Percentiles rank a stretch among this genome's conserved stretches.
These are phyloP conservation scores for Cutaneotrichosporon daszewskae DNA, from an alignment of 1,284 basidiomycete species.

Conservation along the genomic window DNA sequence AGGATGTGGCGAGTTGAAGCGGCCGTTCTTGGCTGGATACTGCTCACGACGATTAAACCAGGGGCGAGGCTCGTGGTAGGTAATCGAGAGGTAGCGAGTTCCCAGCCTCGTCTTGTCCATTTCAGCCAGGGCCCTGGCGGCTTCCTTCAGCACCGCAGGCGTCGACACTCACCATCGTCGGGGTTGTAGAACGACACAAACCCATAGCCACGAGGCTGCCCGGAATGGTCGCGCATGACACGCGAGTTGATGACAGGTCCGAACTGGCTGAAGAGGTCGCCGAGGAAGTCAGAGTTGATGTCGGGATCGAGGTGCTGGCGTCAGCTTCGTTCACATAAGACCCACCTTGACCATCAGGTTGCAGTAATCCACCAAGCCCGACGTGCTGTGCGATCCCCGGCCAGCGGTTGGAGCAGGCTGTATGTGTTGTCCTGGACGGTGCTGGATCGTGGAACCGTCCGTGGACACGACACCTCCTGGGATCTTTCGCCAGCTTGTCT, in stretches of 20 bases:
- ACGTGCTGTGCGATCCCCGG: conserved; percentile 69
- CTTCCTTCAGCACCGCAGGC: conserved; percentile 10
- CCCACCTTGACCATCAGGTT: conserved; percentile 61
- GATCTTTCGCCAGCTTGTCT: conserved; percentile 6
- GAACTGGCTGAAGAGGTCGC: conserved; percentile 67
- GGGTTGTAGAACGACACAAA: conserved; percentile 85
- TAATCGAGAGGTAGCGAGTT: conserved; percentile 21
- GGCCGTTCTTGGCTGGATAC: background rate
- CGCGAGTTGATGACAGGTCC: conserved; percentile 84
- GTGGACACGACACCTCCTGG: conserved; percentile 24
- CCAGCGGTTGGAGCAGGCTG: conserved; percentile 47
- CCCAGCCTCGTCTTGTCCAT: conserved; percentile 31
- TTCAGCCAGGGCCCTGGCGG: conserved; percentile 21
- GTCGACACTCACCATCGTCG: conserved; percentile 61
- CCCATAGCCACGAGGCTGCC: conserved; percentile 85
- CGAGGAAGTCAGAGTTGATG: conserved; percentile 75
- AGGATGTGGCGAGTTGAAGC: background rate
- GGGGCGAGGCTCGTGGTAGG: conserved; percentile 29
- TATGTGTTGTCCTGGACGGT: conserved; percentile 67
- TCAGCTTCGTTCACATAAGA: background rate
- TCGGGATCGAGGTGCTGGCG: conserved; percentile 79
- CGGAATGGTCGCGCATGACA: conserved; percentile 83
- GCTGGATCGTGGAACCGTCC: conserved; percentile 53
- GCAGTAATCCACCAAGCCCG: conserved; percentile 82
- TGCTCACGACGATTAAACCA: background rate